Base-by-base conservation (phyloP, 2,329 filamentous ascomycete genomes). In the Microcyclospora tardicrescens region DNA sequence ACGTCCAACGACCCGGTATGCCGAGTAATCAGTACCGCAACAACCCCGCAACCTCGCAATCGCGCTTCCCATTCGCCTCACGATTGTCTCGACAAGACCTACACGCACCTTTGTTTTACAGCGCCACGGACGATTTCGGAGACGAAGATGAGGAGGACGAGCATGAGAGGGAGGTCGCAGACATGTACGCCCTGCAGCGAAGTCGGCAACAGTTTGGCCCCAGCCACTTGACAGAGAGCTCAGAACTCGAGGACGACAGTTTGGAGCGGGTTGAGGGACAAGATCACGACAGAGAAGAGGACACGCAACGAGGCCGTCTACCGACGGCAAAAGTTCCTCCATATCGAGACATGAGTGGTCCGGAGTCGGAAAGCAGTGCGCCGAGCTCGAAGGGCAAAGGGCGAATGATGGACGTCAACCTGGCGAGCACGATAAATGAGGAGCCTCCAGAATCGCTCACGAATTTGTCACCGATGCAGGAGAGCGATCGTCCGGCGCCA, bases 121-220 rank as follows among this genome's bases (percentile, higher is more conserved):
- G 85, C 55, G 79, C 84, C 4, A 75, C 86, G 12, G 86, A 94
- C 59, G 85, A 93, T n/a, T 91, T 93, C 47, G 78, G 82, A 44
- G 87, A 95, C 61, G 84, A 93, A 55, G 87, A 95, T 46, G 89
- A 96, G 44, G 87, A 91, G 58, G 81, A 84, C 52, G 86, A 94
- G 61, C 79, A 84, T 52, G 84, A 93, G 52, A 71, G 86, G 38
- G 89, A 96, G 56, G 84, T 89, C 28, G 86, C 86, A n/a, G 91
- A 96, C 61, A 79, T 91, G 49, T 93, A 87, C 61, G 89, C 89
- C 5, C 67, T 98, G 41, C 87, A 96, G 61, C 75, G 81, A 50
- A 96, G 89, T 48, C 75, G 91, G 50, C 75, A 87, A 34, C 84
- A 94, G 42, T 89, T 95, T 55, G 84, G 85, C 11, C 79, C 80